Percentiles rank a stretch among this genome's conserved stretches.
These are phyloP conservation scores for Paecilomyces niveus DNA, from an alignment of 2,329 filamentous ascomycete species.

Conservation along the genomic window DNA sequence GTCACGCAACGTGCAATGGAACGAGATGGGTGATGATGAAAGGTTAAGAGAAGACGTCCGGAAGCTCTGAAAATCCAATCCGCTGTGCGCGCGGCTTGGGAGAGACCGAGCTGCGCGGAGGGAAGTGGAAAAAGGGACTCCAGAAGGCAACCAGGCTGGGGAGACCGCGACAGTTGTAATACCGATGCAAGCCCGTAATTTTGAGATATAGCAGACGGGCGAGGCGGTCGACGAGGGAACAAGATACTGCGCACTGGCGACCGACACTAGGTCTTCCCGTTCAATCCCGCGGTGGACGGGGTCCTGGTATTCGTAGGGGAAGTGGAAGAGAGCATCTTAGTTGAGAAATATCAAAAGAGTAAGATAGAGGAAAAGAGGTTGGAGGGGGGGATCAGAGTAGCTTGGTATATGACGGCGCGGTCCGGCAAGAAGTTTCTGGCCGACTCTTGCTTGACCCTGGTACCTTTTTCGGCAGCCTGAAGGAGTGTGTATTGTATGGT, in stretches of 20 bases:
- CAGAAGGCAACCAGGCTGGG: constrained; percentile 4
- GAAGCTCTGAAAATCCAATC: neutral
- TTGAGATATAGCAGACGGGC: constrained; percentile 4
- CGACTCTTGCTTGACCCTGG: constrained; percentile 3
- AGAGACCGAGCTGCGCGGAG: neutral
- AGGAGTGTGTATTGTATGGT: neutral
- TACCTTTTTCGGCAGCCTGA: neutral
- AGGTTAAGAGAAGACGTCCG: neutral
- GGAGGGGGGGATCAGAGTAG: constrained; percentile 4
- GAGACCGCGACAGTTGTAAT: constrained; percentile 1
- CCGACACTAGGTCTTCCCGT: constrained; percentile 30
- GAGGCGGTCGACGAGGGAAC: constrained; percentile 8
- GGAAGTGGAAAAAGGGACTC: constrained; percentile 2
- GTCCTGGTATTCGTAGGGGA: constrained; percentile 23
- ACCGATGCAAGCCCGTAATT: constrained; percentile 6
- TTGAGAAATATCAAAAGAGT: constrained; percentile 13
- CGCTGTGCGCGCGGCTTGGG: neutral
- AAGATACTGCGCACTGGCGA: constrained; percentile 7
- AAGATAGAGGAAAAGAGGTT: constrained; percentile 11
- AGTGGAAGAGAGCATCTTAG: constrained; percentile 31
- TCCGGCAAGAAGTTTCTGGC: constrained; percentile 16
- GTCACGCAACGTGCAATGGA: neutral
- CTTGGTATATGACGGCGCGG: constrained; percentile 17
- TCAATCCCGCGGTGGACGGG: constrained; percentile 41
- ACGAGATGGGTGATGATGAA: neutral